Base-by-base conservation (phyloP, 768 basidiomycete species). In the Rhizopogon vulgaris region DNA sequence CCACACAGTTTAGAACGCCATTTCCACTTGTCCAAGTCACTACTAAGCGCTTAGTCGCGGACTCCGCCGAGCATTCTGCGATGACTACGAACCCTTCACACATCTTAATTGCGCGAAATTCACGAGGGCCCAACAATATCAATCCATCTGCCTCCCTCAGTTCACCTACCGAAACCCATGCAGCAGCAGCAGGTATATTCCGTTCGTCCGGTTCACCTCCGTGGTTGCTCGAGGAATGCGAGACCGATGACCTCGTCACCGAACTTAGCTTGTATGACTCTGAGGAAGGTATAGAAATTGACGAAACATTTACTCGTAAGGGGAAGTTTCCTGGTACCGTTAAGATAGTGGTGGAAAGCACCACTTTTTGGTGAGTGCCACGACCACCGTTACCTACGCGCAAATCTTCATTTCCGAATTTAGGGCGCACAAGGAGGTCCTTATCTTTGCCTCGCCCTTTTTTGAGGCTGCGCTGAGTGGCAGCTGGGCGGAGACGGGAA, bases 361-460 rank as follows among this genome's bases (percentile, higher is more conserved):
- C 89, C 42, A 91, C 88, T 4, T 95, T 95, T 70, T 95, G 93
- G 92, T 92, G 63, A 60, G 87, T 72, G 57, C 11, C 48, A 52
- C 51, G 12, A 11, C 39, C 36, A 18, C n/a, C 48, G 2, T 43
- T 36, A 6, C 43, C 43, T 53, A 25, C 39, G 39, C 41, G 37
- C 53, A 58, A 36, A 56, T 47, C 34, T 22, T 46, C 50, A 46
- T 37, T 28, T 14, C 34, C 34, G 28, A 38, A 37, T 41, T 41
- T 62, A 92, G 90, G 90, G 86, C 87, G 1, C 93, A 95, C 70
- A 93, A 90, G 66, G 92, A 94, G 63, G 82, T 95, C 27, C 72
- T 95, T 6, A 87, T 85, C 69, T 95, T 93, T 63, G 87, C 92
- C 4, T 94, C 91, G n/a, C 90, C 93, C 0, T 95, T 95, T 75